phyloP scores from a whole-genome alignment of 148 eudicot genomes.

The Drosera capensis region DNA sequence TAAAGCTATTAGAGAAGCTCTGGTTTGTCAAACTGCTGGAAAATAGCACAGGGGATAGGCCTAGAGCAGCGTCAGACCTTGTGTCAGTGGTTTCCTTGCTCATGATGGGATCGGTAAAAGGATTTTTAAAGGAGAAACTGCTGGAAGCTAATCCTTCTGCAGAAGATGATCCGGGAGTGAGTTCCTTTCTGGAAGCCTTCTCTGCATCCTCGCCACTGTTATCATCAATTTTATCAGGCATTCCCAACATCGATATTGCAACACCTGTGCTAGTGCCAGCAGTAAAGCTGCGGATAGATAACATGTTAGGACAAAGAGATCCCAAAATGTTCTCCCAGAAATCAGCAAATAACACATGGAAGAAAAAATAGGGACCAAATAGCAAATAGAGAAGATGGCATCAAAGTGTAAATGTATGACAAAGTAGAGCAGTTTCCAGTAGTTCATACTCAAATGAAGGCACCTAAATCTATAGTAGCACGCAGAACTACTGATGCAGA shows the following conservation, averaged over 20 bases:
- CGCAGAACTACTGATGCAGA: no score
- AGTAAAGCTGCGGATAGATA: slow-evolving; percentile 18
- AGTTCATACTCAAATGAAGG: no score
- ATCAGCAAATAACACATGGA: no score
- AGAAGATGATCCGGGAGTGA: slow-evolving; percentile 10
- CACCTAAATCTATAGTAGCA: no score
- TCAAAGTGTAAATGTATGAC: no score
- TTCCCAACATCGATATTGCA: slow-evolving; percentile 10
- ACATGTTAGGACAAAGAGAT: no score
- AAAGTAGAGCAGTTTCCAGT: no score
- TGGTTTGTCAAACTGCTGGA: slow-evolving; percentile 12
- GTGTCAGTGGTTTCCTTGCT: slow-evolving; percentile 23
- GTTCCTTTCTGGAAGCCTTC: slow-evolving; percentile 13
- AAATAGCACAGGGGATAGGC: slow-evolving; percentile 14
- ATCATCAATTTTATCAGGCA: slow-evolving; percentile 13
- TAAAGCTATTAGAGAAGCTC: slow-evolving; percentile 17
- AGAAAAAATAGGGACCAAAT: no score
- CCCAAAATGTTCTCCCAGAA: no score
- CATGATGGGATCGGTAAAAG: slow-evolving; percentile 8
- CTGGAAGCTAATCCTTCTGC: slow-evolving; percentile 12
- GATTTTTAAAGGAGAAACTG: slow-evolving; percentile 13
- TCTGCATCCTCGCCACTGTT: slow-evolving; percentile 11
- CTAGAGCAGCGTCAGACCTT: slow-evolving; percentile 13
- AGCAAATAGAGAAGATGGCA: no score
- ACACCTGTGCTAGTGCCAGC: slow-evolving; percentile 13